Conservation (phyloP, 495 filamentous ascomycete genomes). For the Podospora didyma region DNA sequence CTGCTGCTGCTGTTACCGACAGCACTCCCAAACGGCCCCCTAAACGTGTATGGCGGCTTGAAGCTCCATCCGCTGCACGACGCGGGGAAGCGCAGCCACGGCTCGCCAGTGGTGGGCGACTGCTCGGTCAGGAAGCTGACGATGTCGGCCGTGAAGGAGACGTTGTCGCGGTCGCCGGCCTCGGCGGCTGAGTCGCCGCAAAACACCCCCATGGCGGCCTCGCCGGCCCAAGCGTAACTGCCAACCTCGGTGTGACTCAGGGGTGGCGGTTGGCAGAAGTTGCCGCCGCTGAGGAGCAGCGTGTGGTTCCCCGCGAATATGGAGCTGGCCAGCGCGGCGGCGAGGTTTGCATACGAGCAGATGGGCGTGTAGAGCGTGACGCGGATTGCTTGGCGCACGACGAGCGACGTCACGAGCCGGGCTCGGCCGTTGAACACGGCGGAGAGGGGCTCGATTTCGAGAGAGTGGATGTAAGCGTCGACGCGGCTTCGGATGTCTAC, state of each 20-base stretch:
- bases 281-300: not conserved
- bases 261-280: not conserved
- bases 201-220: constrained; percentile 40
- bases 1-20: not conserved
- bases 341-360: constrained; percentile 24
- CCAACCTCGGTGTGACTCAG: not conserved
- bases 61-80: constrained; percentile 49
- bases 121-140: constrained; percentile 37
- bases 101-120: constrained; percentile 47
- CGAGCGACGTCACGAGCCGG: constrained; percentile 30
- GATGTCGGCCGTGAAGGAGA: constrained; percentile 37
- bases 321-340: constrained; percentile 29
- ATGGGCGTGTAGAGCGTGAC: constrained; percentile 19
- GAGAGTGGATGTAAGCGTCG: constrained; percentile 16
- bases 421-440: constrained; percentile 21
- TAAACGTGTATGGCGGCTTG: constrained; percentile 23
- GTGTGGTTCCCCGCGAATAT: constrained; percentile 1
- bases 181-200: constrained; percentile 51
- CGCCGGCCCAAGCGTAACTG: not conserved
- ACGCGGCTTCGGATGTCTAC: constrained; percentile 45
- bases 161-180: constrained; percentile 6
- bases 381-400: constrained; percentile 43
- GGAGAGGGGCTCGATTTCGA: constrained; percentile 19
- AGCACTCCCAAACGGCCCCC: constrained; percentile 21
- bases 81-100: constrained; percentile 52